Evolutionary conservation across 176 grass and related monocot species (phyloP), one percentile per base, ranked within the genome.

Genomic region (Cenchrus fungigraminus): DNA sequence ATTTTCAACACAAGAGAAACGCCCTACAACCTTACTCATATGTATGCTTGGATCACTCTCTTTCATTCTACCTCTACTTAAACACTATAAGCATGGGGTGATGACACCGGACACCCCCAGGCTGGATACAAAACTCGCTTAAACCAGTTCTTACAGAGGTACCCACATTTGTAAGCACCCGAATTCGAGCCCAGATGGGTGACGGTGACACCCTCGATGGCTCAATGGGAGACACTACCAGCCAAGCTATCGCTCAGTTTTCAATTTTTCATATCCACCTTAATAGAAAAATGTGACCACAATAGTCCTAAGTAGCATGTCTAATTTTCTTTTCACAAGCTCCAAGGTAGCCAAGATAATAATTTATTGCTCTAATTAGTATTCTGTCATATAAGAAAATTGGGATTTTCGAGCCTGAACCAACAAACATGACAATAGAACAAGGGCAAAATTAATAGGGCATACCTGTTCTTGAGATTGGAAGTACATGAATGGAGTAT

Each of bases 401-500:
- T 65, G 19, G 12, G 10, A 28, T 40, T 65, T 1, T 49, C 25
- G 55, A 60, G 14, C 71, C 25, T 73, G 19, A 82, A 79, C 17
- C 40, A 84, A 76, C 65, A 73, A 84, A 63, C 9, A 72, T 7
- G 3, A 69, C 40, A 17, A 77, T 51, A 20, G 43, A 4, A 82
- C 25, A 80, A 52, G n/a, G 34, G 11, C 31, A 76, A 77, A 80
- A 55, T 20, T 86, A 71, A 60, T 4, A 32, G 49, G 20, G 0
- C 52, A 76, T 81, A 98, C 95, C 95, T 98, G 95, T 88, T 98
- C 95, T 71, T 95, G 95, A 71, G 93, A 95, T 54, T 78, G 89
- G 85, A 98, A 98, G 82, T 98, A 98, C 95, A 95, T 95, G 84
- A 98, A 98, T 77, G 95, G 95, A 32, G 95, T 98, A 79, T 98